A percentile compares a stretch with the other conserved stretches of the same genome.
phyloP scores from a whole-genome alignment of 108 stramenopile species.

The Nitzschia sp. region DNA sequence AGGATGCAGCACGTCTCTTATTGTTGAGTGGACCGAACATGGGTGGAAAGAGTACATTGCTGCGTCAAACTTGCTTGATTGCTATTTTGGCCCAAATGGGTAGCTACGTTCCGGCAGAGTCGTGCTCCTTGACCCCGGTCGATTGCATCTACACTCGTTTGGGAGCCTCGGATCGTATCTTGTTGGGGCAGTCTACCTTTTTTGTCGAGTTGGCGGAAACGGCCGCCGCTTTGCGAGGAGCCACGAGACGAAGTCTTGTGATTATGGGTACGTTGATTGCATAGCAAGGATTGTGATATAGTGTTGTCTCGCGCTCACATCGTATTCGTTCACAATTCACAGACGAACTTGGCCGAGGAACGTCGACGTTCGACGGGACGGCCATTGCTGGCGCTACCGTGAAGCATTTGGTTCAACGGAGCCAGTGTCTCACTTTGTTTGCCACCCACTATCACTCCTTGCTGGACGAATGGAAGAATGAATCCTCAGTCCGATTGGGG shows the following conservation, averaged over 20 bases:
- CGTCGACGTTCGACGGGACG: slow-evolving; percentile 98
- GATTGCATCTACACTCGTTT: slow-evolving; percentile 99
- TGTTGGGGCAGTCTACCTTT: slow-evolving; percentile 98
- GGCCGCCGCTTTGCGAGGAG: slow-evolving; percentile 93
- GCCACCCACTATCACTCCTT: slow-evolving; percentile 99
- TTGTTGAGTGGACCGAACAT: slow-evolving; percentile 98
- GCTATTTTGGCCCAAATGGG: slow-evolving; percentile 98
- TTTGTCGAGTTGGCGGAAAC: slow-evolving; percentile 98
- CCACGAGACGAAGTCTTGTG: slow-evolving; percentile 91
- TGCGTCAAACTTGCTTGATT: slow-evolving; percentile 97
- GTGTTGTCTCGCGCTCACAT: neutral
- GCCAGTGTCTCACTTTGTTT: slow-evolving; percentile 90
- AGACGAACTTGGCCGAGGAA: slow-evolving; percentile 97
- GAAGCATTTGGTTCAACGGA: slow-evolving; percentile 88
- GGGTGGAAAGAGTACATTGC: slow-evolving; percentile 96
- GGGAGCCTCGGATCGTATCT: slow-evolving; percentile 98
- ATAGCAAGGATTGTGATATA: no score
- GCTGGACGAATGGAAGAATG: slow-evolving; percentile 91
- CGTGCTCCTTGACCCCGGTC: slow-evolving; percentile 87
- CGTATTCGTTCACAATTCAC: neutral
- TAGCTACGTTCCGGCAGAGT: slow-evolving; percentile 96
- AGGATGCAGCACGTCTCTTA: slow-evolving; percentile 60
- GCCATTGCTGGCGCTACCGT: slow-evolving; percentile 99
- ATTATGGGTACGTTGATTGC: slow-evolving; percentile 82
- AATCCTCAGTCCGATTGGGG: slow-evolving; percentile 83